Conservation (phyloP, 1,284 basidiomycete species). For the Laetiporus sulphureus region DNA sequence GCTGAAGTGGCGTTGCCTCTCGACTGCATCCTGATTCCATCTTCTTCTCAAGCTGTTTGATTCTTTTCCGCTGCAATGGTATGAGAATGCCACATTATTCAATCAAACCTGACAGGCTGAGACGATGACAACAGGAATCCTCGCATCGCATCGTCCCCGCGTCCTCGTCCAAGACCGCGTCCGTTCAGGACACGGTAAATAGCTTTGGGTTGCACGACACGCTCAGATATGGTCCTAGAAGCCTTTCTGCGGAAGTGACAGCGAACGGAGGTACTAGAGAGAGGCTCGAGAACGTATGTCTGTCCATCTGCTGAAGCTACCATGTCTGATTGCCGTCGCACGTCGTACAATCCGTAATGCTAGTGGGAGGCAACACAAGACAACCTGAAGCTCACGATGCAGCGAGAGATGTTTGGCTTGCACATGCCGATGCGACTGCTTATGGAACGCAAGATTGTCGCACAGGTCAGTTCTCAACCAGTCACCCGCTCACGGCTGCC, state of each 20-base stretch:
- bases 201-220: slow-evolving; percentile 76
- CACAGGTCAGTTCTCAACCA: slow-evolving; percentile 45
- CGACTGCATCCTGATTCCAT: no score
- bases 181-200: slow-evolving; percentile 63
- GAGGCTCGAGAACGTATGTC: slow-evolving; percentile 64
- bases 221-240: slow-evolving; percentile 69
- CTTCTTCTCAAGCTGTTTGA: no score
- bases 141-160: slow-evolving; percentile 66
- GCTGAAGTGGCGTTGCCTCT: neutral
- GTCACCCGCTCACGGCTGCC: neutral
- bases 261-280: slow-evolving; percentile 48
- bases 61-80: no score
- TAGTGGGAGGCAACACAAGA: slow-evolving; percentile 95
- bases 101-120: no score
- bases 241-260: slow-evolving; percentile 63
- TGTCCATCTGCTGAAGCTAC: neutral
- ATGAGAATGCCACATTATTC: no score
- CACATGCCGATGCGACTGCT: slow-evolving; percentile 83
- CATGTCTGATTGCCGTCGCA: neutral
- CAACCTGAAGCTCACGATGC: slow-evolving; percentile 78
- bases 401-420: slow-evolving; percentile 82
- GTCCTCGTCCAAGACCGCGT: slow-evolving; percentile 48
- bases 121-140: slow-evolving; percentile 51
- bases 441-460: slow-evolving; percentile 91
- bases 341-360: neutral